These are phyloP conservation scores for Chaetoceros tenuissimus DNA, from an alignment of 108 stramenopile genomes.

Conservation along the genomic window DNA sequence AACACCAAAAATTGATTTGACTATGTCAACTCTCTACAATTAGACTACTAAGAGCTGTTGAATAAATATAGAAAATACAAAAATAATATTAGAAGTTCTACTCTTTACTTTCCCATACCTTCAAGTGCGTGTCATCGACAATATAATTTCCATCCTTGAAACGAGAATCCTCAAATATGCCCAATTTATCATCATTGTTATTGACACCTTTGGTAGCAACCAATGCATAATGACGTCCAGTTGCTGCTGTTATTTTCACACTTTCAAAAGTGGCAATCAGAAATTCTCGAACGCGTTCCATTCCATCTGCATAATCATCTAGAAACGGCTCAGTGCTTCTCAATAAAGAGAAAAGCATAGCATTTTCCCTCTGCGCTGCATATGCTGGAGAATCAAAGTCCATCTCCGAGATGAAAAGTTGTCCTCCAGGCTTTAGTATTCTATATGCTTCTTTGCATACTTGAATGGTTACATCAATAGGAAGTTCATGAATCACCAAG, in stretches of 20 bases:
- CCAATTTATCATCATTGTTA: not conserved
- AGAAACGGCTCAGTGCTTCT: constrained; percentile 75
- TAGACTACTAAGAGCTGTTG: no score
- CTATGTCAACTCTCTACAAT: no score
- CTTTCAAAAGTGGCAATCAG: constrained; percentile 23
- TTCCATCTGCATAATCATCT: constrained; percentile 73
- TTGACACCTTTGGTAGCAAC: constrained; percentile 52
- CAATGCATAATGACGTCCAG: constrained; percentile 73
- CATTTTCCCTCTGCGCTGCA: constrained; percentile 64
- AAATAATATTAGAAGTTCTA: no score
- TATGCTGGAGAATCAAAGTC: constrained; percentile 78
- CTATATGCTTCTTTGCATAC: constrained; percentile 58
- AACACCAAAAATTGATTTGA: no score
- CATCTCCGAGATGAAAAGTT: constrained; percentile 78
- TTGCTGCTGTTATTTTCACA: constrained; percentile 46
- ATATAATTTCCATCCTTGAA: constrained; percentile 60
- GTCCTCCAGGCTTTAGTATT: constrained; percentile 50
- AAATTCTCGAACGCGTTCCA: constrained; percentile 32
- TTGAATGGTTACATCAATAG: constrained; percentile 23
- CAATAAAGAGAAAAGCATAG: constrained; percentile 56
- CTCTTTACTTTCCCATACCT: constrained; percentile 58
- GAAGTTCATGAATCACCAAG: constrained; percentile 71
- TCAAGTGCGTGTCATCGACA: constrained; percentile 70
- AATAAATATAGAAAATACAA: no score
- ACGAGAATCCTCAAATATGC: constrained; percentile 37